phyloP scores from a whole-genome alignment of 495 filamentous ascomycete genomes.

The Tricharina praecox region DNA sequence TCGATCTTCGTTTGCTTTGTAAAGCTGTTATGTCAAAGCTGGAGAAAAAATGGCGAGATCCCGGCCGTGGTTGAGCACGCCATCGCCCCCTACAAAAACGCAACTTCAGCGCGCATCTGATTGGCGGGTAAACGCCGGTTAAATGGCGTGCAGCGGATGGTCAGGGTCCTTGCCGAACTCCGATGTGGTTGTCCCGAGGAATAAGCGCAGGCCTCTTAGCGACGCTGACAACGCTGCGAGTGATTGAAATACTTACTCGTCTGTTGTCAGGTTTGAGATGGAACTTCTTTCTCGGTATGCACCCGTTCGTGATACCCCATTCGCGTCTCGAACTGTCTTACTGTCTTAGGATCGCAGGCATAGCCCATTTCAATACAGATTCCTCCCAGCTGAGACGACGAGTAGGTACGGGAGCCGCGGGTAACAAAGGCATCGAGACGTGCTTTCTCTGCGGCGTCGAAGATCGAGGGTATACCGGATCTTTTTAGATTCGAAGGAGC shows the following conservation, averaged over 20 bases:
- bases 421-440: slow-evolving; percentile 7
- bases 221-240: too few species aligned
- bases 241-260: too few species aligned
- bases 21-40: not conserved
- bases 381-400: slow-evolving; percentile 7
- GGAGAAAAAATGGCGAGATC: not conserved
- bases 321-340: not conserved
- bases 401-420: not conserved
- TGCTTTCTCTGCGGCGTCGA: too few species aligned
- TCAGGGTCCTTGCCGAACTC: too few species aligned
- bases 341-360: not conserved
- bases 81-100: not conserved
- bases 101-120: not conserved
- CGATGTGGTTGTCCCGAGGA: too few species aligned
- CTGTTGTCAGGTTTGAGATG: not conserved
- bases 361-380: slow-evolving; percentile 6
- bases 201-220: too few species aligned
- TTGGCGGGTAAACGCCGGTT: too few species aligned
- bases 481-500: too few species aligned
- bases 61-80: not conserved
- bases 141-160: too few species aligned
- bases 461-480: too few species aligned
- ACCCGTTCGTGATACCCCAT: slow-evolving; percentile 10
- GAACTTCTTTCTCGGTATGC: slow-evolving; percentile 4
- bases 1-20: not conserved